These are phyloP conservation scores for Nothophytophthora sp. DNA, from an alignment of 352 stramenopile species.

Conservation along the genomic window DNA sequence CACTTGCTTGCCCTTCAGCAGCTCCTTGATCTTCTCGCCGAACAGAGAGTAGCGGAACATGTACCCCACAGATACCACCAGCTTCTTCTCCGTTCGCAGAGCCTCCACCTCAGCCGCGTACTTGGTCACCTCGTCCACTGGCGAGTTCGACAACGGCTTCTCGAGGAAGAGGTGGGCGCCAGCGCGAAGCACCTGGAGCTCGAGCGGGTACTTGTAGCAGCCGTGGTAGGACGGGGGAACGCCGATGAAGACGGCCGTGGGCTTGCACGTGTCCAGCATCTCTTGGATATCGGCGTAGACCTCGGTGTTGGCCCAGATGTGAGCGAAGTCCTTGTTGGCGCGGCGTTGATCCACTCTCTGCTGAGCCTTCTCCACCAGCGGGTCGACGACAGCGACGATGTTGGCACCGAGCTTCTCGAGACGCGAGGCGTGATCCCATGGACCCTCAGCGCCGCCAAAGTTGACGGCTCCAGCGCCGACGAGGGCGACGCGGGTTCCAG, in stretches of 20 bases:
- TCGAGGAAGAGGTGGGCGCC: constrained; percentile 37
- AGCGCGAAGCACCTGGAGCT: constrained; percentile 29
- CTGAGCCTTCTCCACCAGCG: constrained; percentile 28
- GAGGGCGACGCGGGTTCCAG: constrained; percentile 32
- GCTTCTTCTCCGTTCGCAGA: constrained; percentile 23
- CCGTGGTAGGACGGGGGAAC: constrained; percentile 38
- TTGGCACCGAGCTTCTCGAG: constrained; percentile 35
- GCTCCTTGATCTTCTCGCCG: constrained; percentile 29
- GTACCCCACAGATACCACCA: constrained; percentile 36
- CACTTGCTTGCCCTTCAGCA: constrained; percentile 28
- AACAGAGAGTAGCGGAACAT: constrained; percentile 42
- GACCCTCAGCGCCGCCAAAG: constrained; percentile 36
- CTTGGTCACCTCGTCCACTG: constrained; percentile 25
- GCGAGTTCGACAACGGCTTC: constrained; percentile 35
- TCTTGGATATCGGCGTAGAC: constrained; percentile 29
- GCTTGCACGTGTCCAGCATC: constrained; percentile 29
- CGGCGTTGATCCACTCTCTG: constrained; percentile 19
- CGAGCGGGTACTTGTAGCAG: constrained; percentile 38
- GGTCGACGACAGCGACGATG: constrained; percentile 32
- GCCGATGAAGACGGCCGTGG: constrained; percentile 36
- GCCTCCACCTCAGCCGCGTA: constrained; percentile 33
- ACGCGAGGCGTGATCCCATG: constrained; percentile 37
- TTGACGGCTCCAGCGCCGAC: constrained; percentile 38
- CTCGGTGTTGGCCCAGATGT: constrained; percentile 27
- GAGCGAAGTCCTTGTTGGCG: constrained; percentile 20